These are phyloP conservation scores for Starmerella vaccinii DNA, from an alignment of 805 yeast species.

Conservation along the genomic window DNA sequence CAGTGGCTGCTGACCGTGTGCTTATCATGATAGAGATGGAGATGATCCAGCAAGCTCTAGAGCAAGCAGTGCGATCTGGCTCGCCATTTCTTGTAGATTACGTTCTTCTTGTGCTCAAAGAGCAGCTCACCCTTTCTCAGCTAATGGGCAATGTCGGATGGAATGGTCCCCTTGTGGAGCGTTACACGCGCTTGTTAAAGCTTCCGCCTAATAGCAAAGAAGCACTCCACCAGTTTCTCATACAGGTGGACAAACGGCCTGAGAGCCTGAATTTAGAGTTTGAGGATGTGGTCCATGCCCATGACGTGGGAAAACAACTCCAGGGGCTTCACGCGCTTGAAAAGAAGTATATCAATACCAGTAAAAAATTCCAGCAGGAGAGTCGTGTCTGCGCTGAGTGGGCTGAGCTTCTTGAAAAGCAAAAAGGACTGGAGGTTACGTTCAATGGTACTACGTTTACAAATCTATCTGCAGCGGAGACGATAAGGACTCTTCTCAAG, in stretches of 20 bases:
- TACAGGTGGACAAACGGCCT: conserved; percentile 48
- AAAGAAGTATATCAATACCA: conserved; percentile 31
- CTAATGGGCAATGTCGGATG: conserved; percentile 57
- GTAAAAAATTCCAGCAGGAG: conserved; percentile 30
- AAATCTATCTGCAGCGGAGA: conserved; percentile 39
- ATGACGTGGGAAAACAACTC: conserved; percentile 18
- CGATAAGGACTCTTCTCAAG: conserved; percentile 39
- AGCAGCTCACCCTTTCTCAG: conserved; percentile 50
- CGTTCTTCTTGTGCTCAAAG: conserved; percentile 46
- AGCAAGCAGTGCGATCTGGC: conserved; percentile 52
- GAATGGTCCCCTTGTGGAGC: conserved; percentile 35
- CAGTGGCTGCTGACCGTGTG: conserved; percentile 48
- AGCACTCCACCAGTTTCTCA: conserved; percentile 44
- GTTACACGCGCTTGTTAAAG: conserved; percentile 34
- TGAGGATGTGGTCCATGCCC: conserved; percentile 17
- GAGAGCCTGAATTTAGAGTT: conserved; percentile 16
- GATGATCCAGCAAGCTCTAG: conserved; percentile 57
- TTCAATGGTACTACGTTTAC: conserved; percentile 34
- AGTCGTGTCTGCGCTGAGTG: conserved; percentile 39
- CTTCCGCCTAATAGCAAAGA: conserved; percentile 28
- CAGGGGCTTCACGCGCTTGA: conserved; percentile 25
- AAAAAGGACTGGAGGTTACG: conserved; percentile 37
- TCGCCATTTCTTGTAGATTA: conserved; percentile 51
- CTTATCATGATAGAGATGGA: conserved; percentile 59
- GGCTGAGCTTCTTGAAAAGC: conserved; percentile 36